Evolutionary conservation across 1,284 basidiomycete species (phyloP).

Genomic region (Gymnopus androsaceus): DNA sequence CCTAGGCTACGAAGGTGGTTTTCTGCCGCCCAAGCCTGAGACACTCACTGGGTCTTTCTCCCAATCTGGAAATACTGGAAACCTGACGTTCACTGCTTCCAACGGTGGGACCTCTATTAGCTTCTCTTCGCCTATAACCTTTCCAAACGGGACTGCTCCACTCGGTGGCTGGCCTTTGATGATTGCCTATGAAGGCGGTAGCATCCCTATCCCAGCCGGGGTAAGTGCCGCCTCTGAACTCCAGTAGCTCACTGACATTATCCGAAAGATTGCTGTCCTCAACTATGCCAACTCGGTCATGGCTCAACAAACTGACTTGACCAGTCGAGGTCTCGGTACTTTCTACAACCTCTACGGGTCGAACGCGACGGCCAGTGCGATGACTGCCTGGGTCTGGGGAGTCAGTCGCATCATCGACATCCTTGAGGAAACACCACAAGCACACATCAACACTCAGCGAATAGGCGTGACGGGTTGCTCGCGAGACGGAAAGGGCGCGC

Average conservation of each 20-base stretch:
- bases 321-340: slow-evolving; percentile 50
- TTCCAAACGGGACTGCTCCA: slow-evolving; percentile 44
- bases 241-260: neutral
- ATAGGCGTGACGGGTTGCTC: slow-evolving; percentile 60
- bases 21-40: slow-evolving; percentile 43
- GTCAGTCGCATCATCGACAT: slow-evolving; percentile 57
- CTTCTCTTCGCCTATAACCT: slow-evolving; percentile 45
- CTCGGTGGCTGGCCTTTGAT: slow-evolving; percentile 42
- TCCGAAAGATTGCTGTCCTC: slow-evolving; percentile 35
- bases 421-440: slow-evolving; percentile 44
- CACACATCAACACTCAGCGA: slow-evolving; percentile 45
- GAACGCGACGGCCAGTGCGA: slow-evolving; percentile 45
- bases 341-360: slow-evolving; percentile 56
- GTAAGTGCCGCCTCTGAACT: slow-evolving; percentile 26
- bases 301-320: slow-evolving; percentile 42
- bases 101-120: slow-evolving; percentile 45
- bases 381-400: slow-evolving; percentile 61
- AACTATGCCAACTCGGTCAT: slow-evolving; percentile 53
- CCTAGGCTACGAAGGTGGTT: slow-evolving; percentile 51
- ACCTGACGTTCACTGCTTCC: slow-evolving; percentile 44
- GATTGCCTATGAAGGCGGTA: slow-evolving; percentile 51
- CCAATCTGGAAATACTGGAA: slow-evolving; percentile 30
- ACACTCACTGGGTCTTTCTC: slow-evolving; percentile 43
- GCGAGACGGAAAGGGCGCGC: slow-evolving; percentile 56
- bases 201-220: slow-evolving; percentile 48